Base-by-base conservation (phyloP, 1,284 basidiomycete genomes). In the Fistulinella cinereoalba region DNA sequence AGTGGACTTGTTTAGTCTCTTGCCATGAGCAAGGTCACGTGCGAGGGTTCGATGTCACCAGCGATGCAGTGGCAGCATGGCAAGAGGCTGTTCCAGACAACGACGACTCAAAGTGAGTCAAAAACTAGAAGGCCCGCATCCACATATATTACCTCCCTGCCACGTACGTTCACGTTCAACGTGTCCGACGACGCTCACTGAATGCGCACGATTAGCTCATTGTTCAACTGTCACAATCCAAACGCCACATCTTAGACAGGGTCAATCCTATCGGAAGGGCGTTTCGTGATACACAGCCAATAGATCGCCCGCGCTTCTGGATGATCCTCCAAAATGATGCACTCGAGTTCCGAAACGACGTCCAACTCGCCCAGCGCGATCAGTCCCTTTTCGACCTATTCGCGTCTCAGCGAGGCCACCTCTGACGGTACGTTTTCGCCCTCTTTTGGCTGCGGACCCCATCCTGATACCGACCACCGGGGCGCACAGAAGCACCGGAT, bases 401-500 rank as follows among this genome's bases (percentile, higher is more conserved):
- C 62, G 42, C 57, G 52, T 15, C 48, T 70, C 45, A 83, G 81
- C 52, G 82, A 83, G 48, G 74, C 76, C 25, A 87, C 85, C 34
- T 85, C 85, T 31, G 85, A 88, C 62, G 79, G 80, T 79, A 54
- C 63, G 74, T 42, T 42, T 61, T 9, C 61, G 7, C 1, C 13
- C 3, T 33, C 6, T 3, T 6, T n/a, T 8, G 15, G 31, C 31
- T 32, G n/a, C n/a, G n/a, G n/a, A n/a, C n/a, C n/a, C n/a, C n/a
- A n/a, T n/a, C n/a, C n/a, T n/a, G n/a, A n/a, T n/a, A n/a, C n/a
- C n/a, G n/a, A n/a, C n/a, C n/a, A n/a, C n/a, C n/a, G n/a, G n/a
- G n/a, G n/a, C n/a, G n/a, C 13, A 61, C 47, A 64, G 85, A 88
- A 67, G 75, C 79, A 51, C 86, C 86, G 37, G 85, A 88, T 68